Conservation (phyloP, 345 rosid genomes). For the Clarkia xantiana region DNA sequence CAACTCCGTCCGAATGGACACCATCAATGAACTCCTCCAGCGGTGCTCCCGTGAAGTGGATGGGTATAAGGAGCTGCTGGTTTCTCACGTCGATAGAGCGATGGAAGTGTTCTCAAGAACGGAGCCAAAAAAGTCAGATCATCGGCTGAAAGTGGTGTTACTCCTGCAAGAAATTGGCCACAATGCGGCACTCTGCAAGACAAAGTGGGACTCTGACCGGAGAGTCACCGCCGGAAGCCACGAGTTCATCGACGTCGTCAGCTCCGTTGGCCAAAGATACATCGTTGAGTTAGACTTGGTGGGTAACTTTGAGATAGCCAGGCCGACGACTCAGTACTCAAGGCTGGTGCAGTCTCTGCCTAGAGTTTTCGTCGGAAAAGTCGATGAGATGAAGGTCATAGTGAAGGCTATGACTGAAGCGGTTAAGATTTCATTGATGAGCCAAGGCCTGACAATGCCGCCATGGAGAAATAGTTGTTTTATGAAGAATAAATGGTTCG, state of each 20-base stretch:
- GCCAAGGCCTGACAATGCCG: conserved; percentile 43
- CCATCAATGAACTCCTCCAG: conserved; percentile 15
- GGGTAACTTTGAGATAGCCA: conserved; percentile 61
- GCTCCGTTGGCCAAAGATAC: conserved; percentile 21
- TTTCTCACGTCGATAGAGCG: conserved; percentile 28
- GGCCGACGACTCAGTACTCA: conserved; percentile 49
- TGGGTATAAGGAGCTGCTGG: conserved; percentile 24
- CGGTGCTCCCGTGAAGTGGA: conserved; percentile 12
- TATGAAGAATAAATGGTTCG: conserved; percentile 80
- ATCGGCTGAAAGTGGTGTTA: conserved; percentile 44
- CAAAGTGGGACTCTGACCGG: conserved; percentile 55
- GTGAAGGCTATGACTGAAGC: conserved; percentile 41
- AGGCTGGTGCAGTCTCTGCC: conserved; percentile 35
- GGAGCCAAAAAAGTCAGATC: conserved; percentile 14
- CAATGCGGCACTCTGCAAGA: conserved; percentile 83
- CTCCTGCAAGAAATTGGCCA: conserved; percentile 43
- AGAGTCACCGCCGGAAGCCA: conserved; percentile 44
- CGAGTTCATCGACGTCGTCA: conserved; percentile 73
- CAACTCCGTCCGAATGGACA: conserved; percentile 25
- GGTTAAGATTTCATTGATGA: conserved; percentile 46
- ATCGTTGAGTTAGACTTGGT: conserved; percentile 61
- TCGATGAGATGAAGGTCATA: conserved; percentile 48
- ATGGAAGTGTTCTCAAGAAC: conserved; percentile 28
- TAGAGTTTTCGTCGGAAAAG: conserved; percentile 37
- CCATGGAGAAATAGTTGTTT: conserved; percentile 89